Base-by-base conservation (phyloP, 2,329 filamentous ascomycete genomes). In the Lecanicillium sp. region DNA sequence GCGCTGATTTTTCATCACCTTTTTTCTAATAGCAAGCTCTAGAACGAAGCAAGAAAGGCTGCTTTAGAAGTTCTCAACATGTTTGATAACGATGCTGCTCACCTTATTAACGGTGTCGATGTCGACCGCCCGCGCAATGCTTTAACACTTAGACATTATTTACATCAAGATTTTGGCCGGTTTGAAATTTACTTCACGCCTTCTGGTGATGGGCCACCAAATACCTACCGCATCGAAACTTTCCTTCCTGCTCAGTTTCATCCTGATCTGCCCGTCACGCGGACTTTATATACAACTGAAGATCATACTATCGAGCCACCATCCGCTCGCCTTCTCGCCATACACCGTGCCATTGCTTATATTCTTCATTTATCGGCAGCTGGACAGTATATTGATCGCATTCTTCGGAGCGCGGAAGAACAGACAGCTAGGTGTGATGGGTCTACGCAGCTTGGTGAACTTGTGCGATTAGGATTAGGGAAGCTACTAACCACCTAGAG, bases 111-210 rank as follows among this genome's bases (percentile, higher is more conserved):
- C 31, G 62, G 61, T 35, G 38, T 44, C 19, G 51, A 64, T 9
- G 63, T 67, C 39, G 60, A 67, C 45, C 53, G 55, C 34, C 58
- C 60, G 17, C 44, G 48, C 17, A 67, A 68, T 45, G 61, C 62
- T 14, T 20, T 51, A 3, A 45, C 48, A 4, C 45, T 52, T 13
- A 51, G 45, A 11, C 28, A 28, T 9, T 36, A 16, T n/a, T 35
- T 41, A 18, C 50, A 51, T 18, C n/a, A 33, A 12, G 22, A 15
- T 3, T 49, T 53, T 41, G 48, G 48, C 18, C 31, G 45, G 19
- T 53, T 51, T 29, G n/a, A 42, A 5, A 33, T 52, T 9, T 53
- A 29, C 33, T 53, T 49, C 33, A 43, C 47, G 32, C 43, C 41
- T 30, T n/a, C 40, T 17, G 34, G 28, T 4, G 29, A 29, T 3